Evolutionary conservation across 352 stramenopile species (phyloP), one percentile per base, ranked within the genome.

Genomic region (Phytophthora citricola): DNA sequence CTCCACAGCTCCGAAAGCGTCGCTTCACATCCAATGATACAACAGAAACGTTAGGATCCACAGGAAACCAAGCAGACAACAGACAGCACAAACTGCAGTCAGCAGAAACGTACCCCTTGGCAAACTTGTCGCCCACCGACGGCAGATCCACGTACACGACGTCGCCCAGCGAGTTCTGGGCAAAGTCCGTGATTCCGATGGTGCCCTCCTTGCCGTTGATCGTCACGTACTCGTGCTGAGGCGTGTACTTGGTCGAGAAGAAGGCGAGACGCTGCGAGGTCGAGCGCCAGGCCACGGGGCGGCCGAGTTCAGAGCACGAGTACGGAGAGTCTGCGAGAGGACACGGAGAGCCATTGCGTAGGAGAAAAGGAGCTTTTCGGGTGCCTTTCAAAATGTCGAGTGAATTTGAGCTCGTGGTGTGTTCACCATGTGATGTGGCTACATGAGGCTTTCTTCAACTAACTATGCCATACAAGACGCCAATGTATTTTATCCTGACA

Each of bases 161-260:
- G 75, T 99, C 97, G 43, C 98, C 98, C 41, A 99, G 83, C 66
- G 92, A 96, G 74, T 98, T 95, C 76, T 98, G 93, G 24, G 98
- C 98, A 79, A 98, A 99, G 75, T 98, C 94, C 45, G 97, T 99
- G 83, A 99, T 99, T 71, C 98, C 98, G 69, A 99, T 79, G 26
- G 87, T 98, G 65, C 81, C 92, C 58, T 87, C 71, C 62, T 86
- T 89, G 69, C 88, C 88, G 60, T 91, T 83, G 47, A 95, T 57
- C 66, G 66, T 84, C 62, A 95, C 77, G 76, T 95, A 95, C 84
- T 95, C 87, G 78, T 95, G 87, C 72, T 90, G 76, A 58, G 80
- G 75, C 52, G 87, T 93, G 83, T 91, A 95, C 78, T 93, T 93
- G 72, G 87, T 95, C 31, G 86, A 90, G 71, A 93, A 95, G 72